Evolutionary conservation across 257 asterid species (phyloP).

Genomic region (Solanum megistacrolobum): DNA sequence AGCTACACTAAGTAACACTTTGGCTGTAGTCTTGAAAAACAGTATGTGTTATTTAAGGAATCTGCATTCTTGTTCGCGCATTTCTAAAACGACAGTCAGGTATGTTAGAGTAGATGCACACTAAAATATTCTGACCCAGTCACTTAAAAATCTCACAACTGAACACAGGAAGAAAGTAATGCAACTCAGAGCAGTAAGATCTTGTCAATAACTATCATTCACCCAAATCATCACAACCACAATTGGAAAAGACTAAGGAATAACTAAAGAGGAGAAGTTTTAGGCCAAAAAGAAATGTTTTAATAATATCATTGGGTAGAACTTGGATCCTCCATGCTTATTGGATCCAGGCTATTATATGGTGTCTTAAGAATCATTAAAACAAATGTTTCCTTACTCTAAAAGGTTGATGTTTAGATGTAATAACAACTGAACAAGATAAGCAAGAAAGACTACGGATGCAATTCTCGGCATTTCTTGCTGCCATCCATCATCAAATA

Average conservation of each 20-base stretch:
- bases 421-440: background rate
- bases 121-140: background rate
- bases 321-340: background rate
- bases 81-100: background rate
- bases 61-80: background rate
- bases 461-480: background rate
- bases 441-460: background rate
- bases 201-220: background rate
- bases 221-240: background rate
- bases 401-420: background rate
- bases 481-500: background rate
- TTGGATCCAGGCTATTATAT: background rate
- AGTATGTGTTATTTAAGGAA: background rate
- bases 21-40: too few species aligned
- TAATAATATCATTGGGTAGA: background rate
- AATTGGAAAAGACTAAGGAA: too few species aligned
- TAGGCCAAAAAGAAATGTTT: background rate
- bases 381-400: background rate
- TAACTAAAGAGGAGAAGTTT: background rate
- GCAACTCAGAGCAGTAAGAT: background rate
- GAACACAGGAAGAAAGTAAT: background rate
- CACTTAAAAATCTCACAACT: background rate
- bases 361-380: background rate
- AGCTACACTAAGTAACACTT: background rate
- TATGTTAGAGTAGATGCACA: background rate